These are phyloP conservation scores for Austroboletus eburneus DNA, from an alignment of 768 basidiomycete species.

Conservation along the genomic window DNA sequence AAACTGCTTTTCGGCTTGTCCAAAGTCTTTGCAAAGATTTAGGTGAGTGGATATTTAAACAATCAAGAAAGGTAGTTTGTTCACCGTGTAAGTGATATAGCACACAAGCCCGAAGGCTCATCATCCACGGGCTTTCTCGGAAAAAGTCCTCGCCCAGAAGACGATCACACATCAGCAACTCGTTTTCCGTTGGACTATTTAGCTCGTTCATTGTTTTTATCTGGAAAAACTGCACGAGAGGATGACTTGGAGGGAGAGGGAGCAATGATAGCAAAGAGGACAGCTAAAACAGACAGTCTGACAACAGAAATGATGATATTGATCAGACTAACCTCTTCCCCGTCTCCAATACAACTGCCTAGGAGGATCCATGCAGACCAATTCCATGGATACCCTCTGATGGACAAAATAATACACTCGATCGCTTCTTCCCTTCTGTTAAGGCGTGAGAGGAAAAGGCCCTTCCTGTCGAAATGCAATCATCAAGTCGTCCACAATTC, in stretches of 20 bases:
- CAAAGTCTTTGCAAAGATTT: conserved; percentile 60
- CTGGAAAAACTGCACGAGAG: conserved; percentile 70
- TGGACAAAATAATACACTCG: conserved; percentile 71
- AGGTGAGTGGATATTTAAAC: conserved; percentile 1
- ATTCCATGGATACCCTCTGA: conserved; percentile 82
- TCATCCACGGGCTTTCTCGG: conserved; percentile 78
- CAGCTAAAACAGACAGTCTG: conserved; percentile 30
- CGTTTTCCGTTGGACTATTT: conserved; percentile 83
- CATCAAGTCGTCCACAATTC: conserved; percentile 1
- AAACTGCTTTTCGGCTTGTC: conserved; percentile 80
- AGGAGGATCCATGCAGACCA: conserved; percentile 92
- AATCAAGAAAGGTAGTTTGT: conserved; percentile 20
- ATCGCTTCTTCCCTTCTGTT: conserved; percentile 83
- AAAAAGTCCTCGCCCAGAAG: conserved; percentile 71
- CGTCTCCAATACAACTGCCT: conserved; percentile 73
- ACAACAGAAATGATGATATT: no score
- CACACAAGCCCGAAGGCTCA: conserved; percentile 80
- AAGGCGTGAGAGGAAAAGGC: conserved; percentile 75
- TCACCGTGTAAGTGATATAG: conserved; percentile 88
- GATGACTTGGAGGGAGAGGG: conserved; percentile 48
- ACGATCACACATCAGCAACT: conserved; percentile 76
- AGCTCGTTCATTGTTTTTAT: conserved; percentile 87
- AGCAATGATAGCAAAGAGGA: conserved; percentile 42
- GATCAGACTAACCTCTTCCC: conserved; percentile 69
- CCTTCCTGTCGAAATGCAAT: conserved; percentile 53